Evolutionary conservation across 768 basidiomycete species (phyloP).

Genomic region (Pleurotus salmoneostramineus): DNA sequence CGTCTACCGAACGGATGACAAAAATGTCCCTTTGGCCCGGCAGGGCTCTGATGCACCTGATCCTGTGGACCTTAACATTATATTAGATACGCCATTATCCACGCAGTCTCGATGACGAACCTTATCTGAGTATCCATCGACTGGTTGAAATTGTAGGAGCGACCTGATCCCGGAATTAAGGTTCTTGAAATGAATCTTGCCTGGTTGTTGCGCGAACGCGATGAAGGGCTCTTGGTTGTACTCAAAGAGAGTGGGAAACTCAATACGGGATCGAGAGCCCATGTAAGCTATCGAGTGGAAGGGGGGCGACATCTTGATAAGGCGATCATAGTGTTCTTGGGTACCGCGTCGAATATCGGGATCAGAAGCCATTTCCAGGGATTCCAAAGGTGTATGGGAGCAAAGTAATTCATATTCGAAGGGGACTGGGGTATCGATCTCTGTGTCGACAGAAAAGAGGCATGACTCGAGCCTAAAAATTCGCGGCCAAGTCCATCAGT

Average conservation of each 20-base stretch:
- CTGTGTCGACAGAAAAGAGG: slow-evolving; percentile 27
- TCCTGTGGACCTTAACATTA: slow-evolving; percentile 39
- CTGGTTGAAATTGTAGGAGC: slow-evolving; percentile 35
- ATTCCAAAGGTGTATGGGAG: too few relatives aligned
- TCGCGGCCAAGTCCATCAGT: background rate
- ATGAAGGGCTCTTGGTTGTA: slow-evolving; percentile 37
- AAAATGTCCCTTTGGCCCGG: slow-evolving; percentile 50
- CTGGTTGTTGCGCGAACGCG: slow-evolving; percentile 36
- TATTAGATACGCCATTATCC: background rate
- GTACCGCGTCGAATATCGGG: slow-evolving; percentile 32
- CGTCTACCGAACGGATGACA: slow-evolving; percentile 40
- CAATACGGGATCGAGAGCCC: slow-evolving; percentile 31
- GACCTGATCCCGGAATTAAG: slow-evolving; percentile 28
- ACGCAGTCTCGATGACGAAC: slow-evolving; percentile 12
- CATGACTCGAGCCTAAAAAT: slow-evolving; percentile 28
- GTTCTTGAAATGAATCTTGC: slow-evolving; percentile 39
- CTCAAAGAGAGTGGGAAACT: slow-evolving; percentile 35
- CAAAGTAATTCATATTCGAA: too few relatives aligned
- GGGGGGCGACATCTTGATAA: slow-evolving; percentile 28
- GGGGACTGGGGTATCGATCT: background rate
- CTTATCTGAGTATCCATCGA: slow-evolving; percentile 17
- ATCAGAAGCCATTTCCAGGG: background rate
- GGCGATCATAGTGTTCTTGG: slow-evolving; percentile 30
- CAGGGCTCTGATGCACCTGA: slow-evolving; percentile 48
- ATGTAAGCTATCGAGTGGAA: slow-evolving; percentile 36